Evolutionary conservation across 2,329 filamentous ascomycete species (phyloP).

Genomic region (Sclerotinia glacialis): DNA sequence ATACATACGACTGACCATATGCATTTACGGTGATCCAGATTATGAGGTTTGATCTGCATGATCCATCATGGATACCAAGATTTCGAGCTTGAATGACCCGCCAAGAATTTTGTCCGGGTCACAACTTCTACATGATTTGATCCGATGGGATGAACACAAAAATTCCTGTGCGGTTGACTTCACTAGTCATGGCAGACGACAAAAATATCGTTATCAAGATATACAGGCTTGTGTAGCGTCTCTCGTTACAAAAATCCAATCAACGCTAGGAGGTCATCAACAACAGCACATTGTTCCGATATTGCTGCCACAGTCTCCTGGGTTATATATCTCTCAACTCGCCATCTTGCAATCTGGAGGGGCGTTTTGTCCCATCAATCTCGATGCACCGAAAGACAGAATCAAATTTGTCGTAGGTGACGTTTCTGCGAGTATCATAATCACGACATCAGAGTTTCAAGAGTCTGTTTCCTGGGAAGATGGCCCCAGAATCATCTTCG

Average conservation of each 20-base stretch:
- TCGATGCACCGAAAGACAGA: constrained; percentile 74
- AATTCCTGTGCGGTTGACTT: constrained; percentile 61
- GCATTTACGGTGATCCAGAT: constrained; percentile 9
- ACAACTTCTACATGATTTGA: constrained; percentile 59
- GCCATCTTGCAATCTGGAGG: constrained; percentile 77
- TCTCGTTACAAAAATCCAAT: constrained; percentile 28
- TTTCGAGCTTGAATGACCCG: constrained; percentile 58
- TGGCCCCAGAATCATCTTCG: constrained; percentile 42
- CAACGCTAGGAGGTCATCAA: constrained; percentile 26
- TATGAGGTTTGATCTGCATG: constrained; percentile 25
- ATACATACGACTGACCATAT: neutral
- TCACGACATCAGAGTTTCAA: constrained; percentile 57
- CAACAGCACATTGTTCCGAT: constrained; percentile 65
- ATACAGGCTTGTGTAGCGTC: constrained; percentile 44
- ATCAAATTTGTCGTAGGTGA: constrained; percentile 79
- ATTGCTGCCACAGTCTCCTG: constrained; percentile 71
- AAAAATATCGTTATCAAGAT: constrained; percentile 36
- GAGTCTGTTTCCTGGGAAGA: constrained; percentile 41
- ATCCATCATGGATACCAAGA: constrained; percentile 32
- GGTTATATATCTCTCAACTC: constrained; percentile 74
- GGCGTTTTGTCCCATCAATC: constrained; percentile 80
- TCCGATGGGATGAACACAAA: constrained; percentile 45
- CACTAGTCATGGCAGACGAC: constrained; percentile 45
- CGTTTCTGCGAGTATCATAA: constrained; percentile 64
- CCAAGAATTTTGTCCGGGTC: constrained; percentile 54